These are phyloP conservation scores for Avena eriantha DNA, from an alignment of 176 grass and related monocot genomes.

Conservation along the genomic window DNA sequence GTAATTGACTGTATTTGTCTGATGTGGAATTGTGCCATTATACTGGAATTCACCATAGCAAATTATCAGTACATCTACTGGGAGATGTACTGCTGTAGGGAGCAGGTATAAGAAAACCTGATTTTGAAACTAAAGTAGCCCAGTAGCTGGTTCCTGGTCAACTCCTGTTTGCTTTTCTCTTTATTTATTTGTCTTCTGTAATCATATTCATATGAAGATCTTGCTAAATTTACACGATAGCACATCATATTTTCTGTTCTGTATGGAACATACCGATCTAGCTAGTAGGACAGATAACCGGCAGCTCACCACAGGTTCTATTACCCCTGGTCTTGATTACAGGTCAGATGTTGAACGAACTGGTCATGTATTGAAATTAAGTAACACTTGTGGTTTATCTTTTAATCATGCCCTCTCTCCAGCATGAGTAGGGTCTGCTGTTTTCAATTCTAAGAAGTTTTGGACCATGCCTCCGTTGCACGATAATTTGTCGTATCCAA, in stretches of 20 bases:
- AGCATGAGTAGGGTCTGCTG: constrained; percentile 19
- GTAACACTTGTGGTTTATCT: neutral
- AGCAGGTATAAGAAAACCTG: neutral
- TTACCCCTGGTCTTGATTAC: neutral
- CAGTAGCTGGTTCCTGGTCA: neutral
- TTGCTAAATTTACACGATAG: constrained; percentile 7
- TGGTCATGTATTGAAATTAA: neutral
- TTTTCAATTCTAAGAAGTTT: neutral
- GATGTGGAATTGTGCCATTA: constrained; percentile 18
- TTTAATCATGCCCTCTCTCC: neutral
- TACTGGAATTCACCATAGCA: neutral
- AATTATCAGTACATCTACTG: neutral
- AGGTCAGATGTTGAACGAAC: neutral
- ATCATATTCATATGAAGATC: neutral
- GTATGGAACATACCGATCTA: neutral
- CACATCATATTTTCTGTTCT: neutral
- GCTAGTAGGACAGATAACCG: neutral
- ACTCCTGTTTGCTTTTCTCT: neutral
- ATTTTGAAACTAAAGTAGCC: neutral
- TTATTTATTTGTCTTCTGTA: constrained; percentile 3
- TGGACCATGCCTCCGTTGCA: constrained; percentile 8
- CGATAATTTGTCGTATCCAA: constrained; percentile 7
- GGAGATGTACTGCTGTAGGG: constrained; percentile 15
- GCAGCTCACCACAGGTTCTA: neutral
- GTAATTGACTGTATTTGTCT: neutral